Percentiles rank a stretch among this genome's conserved stretches.
Conservation (phyloP, 2,329 filamentous ascomycete species). For the Ceratocystis destructans region DNA sequence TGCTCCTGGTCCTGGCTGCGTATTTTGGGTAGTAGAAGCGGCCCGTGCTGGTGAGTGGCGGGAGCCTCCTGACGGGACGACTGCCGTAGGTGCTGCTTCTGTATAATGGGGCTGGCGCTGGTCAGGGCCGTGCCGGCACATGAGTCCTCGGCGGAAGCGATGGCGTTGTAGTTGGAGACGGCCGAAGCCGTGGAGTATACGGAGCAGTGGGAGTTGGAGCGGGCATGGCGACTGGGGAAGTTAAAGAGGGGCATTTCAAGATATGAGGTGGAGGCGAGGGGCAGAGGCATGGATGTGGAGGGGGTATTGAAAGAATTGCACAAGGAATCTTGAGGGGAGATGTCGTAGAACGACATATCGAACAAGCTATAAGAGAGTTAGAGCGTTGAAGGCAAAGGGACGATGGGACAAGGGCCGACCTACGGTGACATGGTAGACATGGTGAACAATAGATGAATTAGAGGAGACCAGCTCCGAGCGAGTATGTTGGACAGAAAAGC, state of each 20-base stretch:
- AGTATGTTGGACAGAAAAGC: neutral
- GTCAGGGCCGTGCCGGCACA: slow-evolving; percentile 51
- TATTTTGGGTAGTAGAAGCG: slow-evolving; percentile 72
- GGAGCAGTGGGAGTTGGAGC: slow-evolving; percentile 52
- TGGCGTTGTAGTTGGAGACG: slow-evolving; percentile 48
- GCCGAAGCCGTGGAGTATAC: slow-evolving; percentile 43
- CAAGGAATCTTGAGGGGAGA: slow-evolving; percentile 26
- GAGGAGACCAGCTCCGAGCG: slow-evolving; percentile 12
- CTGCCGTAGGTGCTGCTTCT: neutral
- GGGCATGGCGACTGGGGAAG: slow-evolving; percentile 44
- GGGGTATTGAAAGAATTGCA: slow-evolving; percentile 26
- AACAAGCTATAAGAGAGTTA: slow-evolving; percentile 30
- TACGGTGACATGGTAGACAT: slow-evolving; percentile 27
- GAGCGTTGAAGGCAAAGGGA: slow-evolving; percentile 1
- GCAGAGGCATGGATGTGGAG: slow-evolving; percentile 24
- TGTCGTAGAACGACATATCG: slow-evolving; percentile 46
- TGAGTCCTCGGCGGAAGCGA: slow-evolving; percentile 53
- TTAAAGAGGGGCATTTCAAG: slow-evolving; percentile 46
- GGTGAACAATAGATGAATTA: neutral
- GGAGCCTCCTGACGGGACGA: slow-evolving; percentile 41
- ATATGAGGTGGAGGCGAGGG: slow-evolving; percentile 22
- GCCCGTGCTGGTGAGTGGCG: slow-evolving; percentile 64
- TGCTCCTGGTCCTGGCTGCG: slow-evolving; percentile 60
- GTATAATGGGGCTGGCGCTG: slow-evolving; percentile 36
- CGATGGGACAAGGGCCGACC: slow-evolving; percentile 19